Percentiles rank a stretch among this genome's conserved stretches.
Conservation (phyloP, 495 filamentous ascomycete genomes). For the Echria macrotheca region DNA sequence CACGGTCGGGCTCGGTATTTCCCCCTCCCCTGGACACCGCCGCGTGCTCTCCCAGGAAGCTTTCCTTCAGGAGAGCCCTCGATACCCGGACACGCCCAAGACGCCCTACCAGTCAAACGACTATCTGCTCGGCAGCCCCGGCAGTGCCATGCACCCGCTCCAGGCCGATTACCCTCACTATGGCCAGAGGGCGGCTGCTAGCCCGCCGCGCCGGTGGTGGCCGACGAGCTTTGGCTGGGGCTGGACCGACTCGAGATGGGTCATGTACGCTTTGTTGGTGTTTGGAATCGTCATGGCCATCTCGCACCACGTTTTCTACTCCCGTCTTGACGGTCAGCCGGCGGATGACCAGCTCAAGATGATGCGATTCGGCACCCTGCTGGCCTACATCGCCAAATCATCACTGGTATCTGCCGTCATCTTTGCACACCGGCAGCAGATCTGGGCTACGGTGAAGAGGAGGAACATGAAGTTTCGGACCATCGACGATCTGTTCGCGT, state of each 20-base stretch:
- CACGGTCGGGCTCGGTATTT: neutral
- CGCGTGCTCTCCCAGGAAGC: neutral
- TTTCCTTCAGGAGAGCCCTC: slow-evolving; percentile 2
- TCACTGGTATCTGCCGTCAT: slow-evolving; percentile 21
- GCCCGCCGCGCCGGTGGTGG: neutral
- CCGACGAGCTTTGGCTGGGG: slow-evolving; percentile 4
- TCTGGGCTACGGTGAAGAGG: slow-evolving; percentile 23
- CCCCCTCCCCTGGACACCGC: neutral
- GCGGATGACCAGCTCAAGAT: slow-evolving; percentile 26
- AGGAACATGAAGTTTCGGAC: slow-evolving; percentile 20
- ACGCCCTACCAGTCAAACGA: slow-evolving; percentile 7
- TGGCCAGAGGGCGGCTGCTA: neutral
- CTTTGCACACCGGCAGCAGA: slow-evolving; percentile 27
- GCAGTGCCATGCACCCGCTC: neutral
- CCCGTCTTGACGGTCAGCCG: slow-evolving; percentile 14
- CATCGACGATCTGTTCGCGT: slow-evolving; percentile 32
- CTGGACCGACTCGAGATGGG: slow-evolving; percentile 17
- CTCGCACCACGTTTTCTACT: slow-evolving; percentile 24
- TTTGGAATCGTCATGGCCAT: slow-evolving; percentile 19
- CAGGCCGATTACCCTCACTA: slow-evolving; percentile 5
- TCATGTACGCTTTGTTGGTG: slow-evolving; percentile 21
- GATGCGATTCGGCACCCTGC: slow-evolving; percentile 22
- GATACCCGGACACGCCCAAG: neutral
- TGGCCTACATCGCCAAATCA: slow-evolving; percentile 24
- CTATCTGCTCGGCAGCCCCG: slow-evolving; percentile 5